phyloP scores from a whole-genome alignment of 805 yeast species.

The Sugiyamaella mastotermitis region DNA sequence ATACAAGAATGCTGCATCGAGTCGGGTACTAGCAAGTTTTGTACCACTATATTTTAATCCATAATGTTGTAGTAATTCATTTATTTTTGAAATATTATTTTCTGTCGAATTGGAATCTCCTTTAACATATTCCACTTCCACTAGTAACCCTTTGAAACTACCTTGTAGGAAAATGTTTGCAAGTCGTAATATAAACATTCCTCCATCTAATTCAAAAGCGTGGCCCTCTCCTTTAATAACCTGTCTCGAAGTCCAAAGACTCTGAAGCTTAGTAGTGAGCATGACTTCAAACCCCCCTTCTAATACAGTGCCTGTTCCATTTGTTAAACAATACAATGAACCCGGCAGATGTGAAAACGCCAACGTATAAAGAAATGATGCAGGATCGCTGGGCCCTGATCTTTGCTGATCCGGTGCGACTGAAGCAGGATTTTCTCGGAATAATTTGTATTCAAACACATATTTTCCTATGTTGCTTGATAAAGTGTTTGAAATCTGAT shows the following conservation, averaged over 20 bases:
- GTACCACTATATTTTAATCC: constrained; percentile 13
- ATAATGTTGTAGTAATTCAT: constrained; percentile 11
- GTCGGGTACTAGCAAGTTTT: constrained; percentile 5
- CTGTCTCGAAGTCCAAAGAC: constrained; percentile 67
- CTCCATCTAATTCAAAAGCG: constrained; percentile 47
- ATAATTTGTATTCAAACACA: constrained; percentile 64
- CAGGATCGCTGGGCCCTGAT: background rate
- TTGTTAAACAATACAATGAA: constrained; percentile 27
- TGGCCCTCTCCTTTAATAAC: constrained; percentile 69
- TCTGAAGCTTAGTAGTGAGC: constrained; percentile 51
- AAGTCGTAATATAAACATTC: constrained; percentile 50
- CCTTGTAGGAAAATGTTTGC: constrained; percentile 74
- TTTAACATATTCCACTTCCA: constrained; percentile 46
- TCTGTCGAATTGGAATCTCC: constrained; percentile 15
- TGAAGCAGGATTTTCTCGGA: constrained; percentile 52
- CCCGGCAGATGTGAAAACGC: constrained; percentile 25
- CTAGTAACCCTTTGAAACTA: constrained; percentile 59
- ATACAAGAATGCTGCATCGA: constrained; percentile 18
- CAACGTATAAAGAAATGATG: constrained; percentile 26
- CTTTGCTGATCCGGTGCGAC: constrained; percentile 18
- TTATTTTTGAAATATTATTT: constrained; percentile 14
- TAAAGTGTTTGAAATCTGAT: constrained; percentile 58
- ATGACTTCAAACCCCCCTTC: constrained; percentile 55
- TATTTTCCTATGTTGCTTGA: constrained; percentile 60
- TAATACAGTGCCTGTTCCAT: constrained; percentile 36